Evolutionary conservation across 2,329 filamentous ascomycete genomes (phyloP).

Genomic region (Uncinocarpus reesii): DNA sequence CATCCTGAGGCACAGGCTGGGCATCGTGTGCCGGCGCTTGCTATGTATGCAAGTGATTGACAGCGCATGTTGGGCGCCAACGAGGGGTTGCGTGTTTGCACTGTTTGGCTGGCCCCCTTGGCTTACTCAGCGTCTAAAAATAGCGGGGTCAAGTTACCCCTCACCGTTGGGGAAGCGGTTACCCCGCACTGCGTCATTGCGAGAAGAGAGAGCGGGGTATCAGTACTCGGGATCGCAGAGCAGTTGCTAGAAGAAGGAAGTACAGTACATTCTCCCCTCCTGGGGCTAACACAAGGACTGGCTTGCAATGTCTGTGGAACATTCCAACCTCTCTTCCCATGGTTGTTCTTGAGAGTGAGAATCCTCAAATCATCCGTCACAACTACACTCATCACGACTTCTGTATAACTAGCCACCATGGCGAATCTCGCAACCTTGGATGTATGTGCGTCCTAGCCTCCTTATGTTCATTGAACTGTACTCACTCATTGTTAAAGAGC

Average conservation of each 20-base stretch:
- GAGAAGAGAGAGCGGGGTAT: not conserved
- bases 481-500: not conserved
- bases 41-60: not conserved
- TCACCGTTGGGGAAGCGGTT: not conserved
- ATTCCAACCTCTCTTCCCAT: too few relatives aligned
- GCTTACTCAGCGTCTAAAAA: not conserved
- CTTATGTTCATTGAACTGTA: not conserved
- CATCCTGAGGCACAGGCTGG: not conserved
- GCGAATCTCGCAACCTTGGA: constrained; percentile 11
- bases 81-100: not conserved
- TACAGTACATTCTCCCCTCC: not conserved
- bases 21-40: not conserved
- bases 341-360: not conserved
- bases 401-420: constrained; percentile 7
- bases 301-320: too few relatives aligned
- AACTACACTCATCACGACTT: too few relatives aligned
- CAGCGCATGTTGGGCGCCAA: not conserved
- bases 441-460: not conserved
- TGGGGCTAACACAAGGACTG: too few relatives aligned
- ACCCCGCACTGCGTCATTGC: constrained; percentile 1
- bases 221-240: too few relatives aligned
- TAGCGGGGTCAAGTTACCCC: not conserved
- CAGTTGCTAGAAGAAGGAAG: too few relatives aligned
- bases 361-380: too few relatives aligned
- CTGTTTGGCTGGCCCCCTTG: not conserved